Conservation (phyloP, 208 protist genomes). For the Crithidia expoeki region DNA sequence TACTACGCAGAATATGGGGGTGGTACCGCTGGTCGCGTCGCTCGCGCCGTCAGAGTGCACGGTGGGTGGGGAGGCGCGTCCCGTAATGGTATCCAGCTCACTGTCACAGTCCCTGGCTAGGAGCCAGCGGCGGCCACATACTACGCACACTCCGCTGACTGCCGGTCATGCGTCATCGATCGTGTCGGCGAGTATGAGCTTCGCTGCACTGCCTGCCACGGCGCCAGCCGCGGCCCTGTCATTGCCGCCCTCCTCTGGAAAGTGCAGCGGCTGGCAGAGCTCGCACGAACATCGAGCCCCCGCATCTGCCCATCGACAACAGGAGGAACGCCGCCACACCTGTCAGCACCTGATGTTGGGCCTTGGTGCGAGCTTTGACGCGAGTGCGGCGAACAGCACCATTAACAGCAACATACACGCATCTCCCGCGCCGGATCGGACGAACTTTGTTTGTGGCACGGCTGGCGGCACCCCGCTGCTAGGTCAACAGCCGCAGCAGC, state of each 20-base stretch:
- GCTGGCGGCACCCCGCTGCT: not conserved
- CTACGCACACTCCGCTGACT: not conserved
- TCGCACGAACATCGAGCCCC: not conserved
- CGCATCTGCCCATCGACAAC: not conserved
- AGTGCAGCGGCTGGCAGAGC: conserved; percentile 13
- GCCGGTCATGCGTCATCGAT: not conserved
- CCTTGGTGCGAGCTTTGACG: conserved; percentile 9
- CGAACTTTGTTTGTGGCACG: too few species aligned
- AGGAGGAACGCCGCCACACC: not conserved
- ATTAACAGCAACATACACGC: conserved; percentile 7
- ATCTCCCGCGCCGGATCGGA: not conserved
- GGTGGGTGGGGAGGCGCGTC: not conserved
- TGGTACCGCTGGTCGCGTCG: not conserved
- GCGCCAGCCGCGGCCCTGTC: not conserved
- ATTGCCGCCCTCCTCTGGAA: not conserved
- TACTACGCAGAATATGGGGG: not conserved
- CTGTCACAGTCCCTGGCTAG: conserved; percentile 13
- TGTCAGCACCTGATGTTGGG: not conserved
- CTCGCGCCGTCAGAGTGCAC: not conserved
- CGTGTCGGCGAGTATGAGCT: not conserved
- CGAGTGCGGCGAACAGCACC: conserved; percentile 6
- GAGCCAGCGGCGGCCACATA: conserved; percentile 9
- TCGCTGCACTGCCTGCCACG: not conserved
- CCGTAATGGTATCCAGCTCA: not conserved
- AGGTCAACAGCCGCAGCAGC: not conserved